A percentile compares a stretch with the other conserved stretches of the same genome.
phyloP scores from a whole-genome alignment of 441 rosid species.

The Populus hybrid region DNA sequence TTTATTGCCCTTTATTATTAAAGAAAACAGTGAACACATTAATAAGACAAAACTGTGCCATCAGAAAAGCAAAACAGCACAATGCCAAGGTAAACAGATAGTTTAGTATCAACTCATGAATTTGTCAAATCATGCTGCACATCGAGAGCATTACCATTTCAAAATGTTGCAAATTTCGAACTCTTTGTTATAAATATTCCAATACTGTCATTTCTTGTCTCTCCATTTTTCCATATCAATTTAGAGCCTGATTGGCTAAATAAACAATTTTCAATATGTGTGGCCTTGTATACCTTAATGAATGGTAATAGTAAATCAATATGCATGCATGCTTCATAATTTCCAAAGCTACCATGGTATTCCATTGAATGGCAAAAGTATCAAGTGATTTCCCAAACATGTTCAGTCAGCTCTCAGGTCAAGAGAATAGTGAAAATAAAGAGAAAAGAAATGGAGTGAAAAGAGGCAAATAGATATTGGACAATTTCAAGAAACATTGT shows the following conservation, averaged over 20 bases:
- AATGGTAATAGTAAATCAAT: background rate
- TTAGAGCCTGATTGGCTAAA: background rate
- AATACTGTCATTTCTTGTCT: background rate
- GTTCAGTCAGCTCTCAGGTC: background rate
- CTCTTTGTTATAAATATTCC: background rate
- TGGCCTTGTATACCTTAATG: background rate
- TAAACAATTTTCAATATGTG: background rate
- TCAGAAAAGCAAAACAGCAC: background rate
- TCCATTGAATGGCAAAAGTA: background rate
- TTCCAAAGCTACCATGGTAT: background rate
- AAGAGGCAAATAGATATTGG: background rate
- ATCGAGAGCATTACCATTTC: background rate
- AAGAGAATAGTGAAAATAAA: background rate
- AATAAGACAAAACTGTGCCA: background rate
- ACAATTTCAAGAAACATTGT: background rate
- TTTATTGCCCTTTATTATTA: background rate
- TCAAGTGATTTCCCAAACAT: background rate
- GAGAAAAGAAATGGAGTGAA: background rate
- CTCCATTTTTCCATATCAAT: constrained; percentile 1
- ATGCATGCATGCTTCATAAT: background rate
- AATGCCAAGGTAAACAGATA: background rate
- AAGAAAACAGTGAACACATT: no score
- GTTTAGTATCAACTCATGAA: background rate
- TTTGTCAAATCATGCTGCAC: background rate
- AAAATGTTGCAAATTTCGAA: background rate